Evolutionary conservation across 805 yeast genomes (phyloP), one percentile per base, ranked within the genome.

Genomic region (Komagataella pseudopastoris): DNA sequence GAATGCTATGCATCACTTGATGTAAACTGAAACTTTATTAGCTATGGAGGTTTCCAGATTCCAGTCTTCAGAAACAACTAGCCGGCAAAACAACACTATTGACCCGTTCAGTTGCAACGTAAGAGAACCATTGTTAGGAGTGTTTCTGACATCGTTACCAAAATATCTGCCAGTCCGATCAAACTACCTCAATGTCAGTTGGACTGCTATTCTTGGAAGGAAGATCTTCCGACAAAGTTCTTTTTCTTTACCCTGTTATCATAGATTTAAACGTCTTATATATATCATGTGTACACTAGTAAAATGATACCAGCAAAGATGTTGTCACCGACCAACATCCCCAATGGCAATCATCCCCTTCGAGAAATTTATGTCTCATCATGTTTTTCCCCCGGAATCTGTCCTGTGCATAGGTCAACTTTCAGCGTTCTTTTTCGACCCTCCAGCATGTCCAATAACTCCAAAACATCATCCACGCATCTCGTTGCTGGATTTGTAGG

Each of bases 401-500:
- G 39, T 14, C 39, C 39, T 30, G 14, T 30, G 10, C 39, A 12
- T 10, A 30, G 39, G 39, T 8, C 14, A 30, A 30, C 39, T 4
- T 14, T 3, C 12, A 10, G 14, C 14, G 39, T 14, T 30, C 14
- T 14, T 30, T 30, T 30, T 6, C 39, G 14, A 30, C 39, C 39
- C 39, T 30, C 39, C 39, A 30, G 14, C 39, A 30, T 30, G 39
- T 30, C 39, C 39, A 30, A 6, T 30, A 30, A 30, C 39, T 30
- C 39, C 39, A 30, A 30, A 10, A 50, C 45, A 23, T 44, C 66
- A 2, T 51, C 63, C 6, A 65, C 74, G 1, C 96, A 89, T 64
- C 65, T 88, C 7, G 58, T 79, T 14, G 86, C 96, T 1, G 98
- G 97, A 0, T 89, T 86, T 56, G 59, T 78, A 6, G 95, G 96